These are phyloP conservation scores for Lablab purpureus DNA, from an alignment of 306 rosid species.

Conservation along the genomic window DNA sequence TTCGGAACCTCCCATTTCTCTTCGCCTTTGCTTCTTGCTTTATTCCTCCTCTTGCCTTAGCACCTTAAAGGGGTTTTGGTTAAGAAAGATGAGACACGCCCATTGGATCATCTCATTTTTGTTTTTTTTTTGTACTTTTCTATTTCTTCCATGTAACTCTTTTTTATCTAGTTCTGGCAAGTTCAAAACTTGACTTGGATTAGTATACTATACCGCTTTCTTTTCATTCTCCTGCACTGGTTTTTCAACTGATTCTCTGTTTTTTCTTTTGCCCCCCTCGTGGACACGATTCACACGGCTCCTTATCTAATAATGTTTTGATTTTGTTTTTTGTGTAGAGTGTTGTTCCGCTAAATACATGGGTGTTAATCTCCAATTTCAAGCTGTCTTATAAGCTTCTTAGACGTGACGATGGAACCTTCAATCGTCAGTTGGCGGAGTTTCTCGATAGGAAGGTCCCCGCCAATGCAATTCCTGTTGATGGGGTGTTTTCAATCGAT, in stretches of 20 bases:
- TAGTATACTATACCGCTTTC: background rate
- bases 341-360: conserved; percentile 87
- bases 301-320: background rate
- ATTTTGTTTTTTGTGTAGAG: conserved; percentile 49
- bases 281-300: background rate
- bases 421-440: conserved; percentile 83
- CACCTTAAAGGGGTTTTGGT: conserved; percentile 27
- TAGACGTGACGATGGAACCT: conserved; percentile 86
- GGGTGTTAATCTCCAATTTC: conserved; percentile 93
- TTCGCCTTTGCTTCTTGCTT: conserved; percentile 14
- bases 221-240: background rate
- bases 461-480: conserved; percentile 69
- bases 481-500: conserved; percentile 86
- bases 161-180: conserved; percentile 59
- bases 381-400: conserved; percentile 89
- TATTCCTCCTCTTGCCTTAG: conserved; percentile 12
- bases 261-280: background rate
- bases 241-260: conserved; percentile 4
- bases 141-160: conserved; percentile 39
- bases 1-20: background rate
- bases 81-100: background rate
- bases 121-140: conserved; percentile 30
- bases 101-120: background rate
- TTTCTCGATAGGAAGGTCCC: conserved; percentile 84
- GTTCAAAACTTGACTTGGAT: conserved; percentile 23